Base-by-base conservation (phyloP, 2,329 filamentous ascomycete genomes). In the Alternaria conjuncta region DNA sequence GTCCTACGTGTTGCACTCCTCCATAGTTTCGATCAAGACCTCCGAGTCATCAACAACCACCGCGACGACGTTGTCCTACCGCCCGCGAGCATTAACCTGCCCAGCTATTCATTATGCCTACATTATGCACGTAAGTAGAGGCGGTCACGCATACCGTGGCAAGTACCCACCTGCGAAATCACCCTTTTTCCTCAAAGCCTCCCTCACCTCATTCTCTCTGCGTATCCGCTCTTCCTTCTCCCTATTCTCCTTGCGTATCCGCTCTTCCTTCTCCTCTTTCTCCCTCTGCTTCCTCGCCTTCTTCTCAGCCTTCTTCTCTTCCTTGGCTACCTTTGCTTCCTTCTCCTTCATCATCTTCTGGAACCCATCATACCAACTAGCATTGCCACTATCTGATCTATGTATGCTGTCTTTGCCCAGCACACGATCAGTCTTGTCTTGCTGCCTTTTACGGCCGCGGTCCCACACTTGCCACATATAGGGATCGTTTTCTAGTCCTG, bases 401-500 rank as follows among this genome's bases (percentile, higher is more conserved):
- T 32, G 56, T 4, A 20, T 30, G 7, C 47, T 53, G 20, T 36
- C 8, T 23, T 20, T 18, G n/a, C 49, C 30, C 20, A 36, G 53
- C 7, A 55, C 6, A n/a, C 36, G 32, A n/a, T 44, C 21, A 8
- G 15, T 25, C 11, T 44, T 43, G 18, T 21, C 30, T 12, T 44
- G 21, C 25, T 28, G 32, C 15, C n/a, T 3, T 15, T 5, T 18
- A 45, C 21, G 36, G 25, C 43, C 30, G 30, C n/a, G 11, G 20
- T 55, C 12, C 60, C 55, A 63, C 10, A 13, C 55, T 9, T 32
- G n/a, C 60, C 60, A 63, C 15, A 25, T 30, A n/a, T 59, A 59
- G 21, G 60, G 60, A 20, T 59, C 60, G 13, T 12, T 46, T 15
- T 30, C 46, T 11, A 23, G 13, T n/a, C 11, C 25, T 8, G 53